These are phyloP conservation scores for Fragilaria radians DNA, from an alignment of 108 stramenopile genomes.

Conservation along the genomic window DNA sequence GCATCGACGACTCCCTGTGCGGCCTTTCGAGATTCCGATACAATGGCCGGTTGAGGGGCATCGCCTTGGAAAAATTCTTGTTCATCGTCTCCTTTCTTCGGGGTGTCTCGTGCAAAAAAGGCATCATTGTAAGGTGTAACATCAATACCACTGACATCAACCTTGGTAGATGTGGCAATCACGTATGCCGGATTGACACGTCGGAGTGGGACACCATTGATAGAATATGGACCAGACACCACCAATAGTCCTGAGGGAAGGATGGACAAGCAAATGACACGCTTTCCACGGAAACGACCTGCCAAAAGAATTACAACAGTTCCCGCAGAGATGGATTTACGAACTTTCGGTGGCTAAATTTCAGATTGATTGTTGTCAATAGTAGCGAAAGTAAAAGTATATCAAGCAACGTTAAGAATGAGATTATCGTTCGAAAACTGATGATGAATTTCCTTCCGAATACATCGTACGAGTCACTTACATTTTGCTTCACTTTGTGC, in stretches of 20 bases:
- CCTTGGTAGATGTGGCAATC: constrained; percentile 95
- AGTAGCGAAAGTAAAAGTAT: not conserved
- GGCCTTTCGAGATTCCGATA: constrained; percentile 88
- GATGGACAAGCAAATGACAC: constrained; percentile 96
- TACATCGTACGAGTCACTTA: constrained; percentile 19
- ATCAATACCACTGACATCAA: constrained; percentile 87
- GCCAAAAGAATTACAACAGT: constrained; percentile 97
- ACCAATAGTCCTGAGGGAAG: constrained; percentile 95
- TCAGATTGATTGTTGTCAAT: no score
- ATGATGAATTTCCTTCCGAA: no score
- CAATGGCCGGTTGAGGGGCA: constrained; percentile 76
- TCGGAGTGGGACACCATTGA: constrained; percentile 98
- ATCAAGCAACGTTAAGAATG: no score
- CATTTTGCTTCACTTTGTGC: constrained; percentile 69
- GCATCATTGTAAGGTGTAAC: constrained; percentile 82
- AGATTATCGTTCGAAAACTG: no score
- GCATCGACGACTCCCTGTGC: constrained; percentile 95
- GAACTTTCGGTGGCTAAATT: constrained; percentile 89
- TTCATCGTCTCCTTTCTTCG: constrained; percentile 45
- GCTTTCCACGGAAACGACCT: constrained; percentile 98
- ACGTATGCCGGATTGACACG: constrained; percentile 99
- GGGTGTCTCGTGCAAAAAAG: constrained; percentile 87
- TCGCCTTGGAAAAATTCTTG: constrained; percentile 88
- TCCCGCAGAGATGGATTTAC: constrained; percentile 94
- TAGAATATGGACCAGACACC: constrained; percentile 97